phyloP scores from a whole-genome alignment of 176 grass and related monocot species.

The Zizania latifolia region DNA sequence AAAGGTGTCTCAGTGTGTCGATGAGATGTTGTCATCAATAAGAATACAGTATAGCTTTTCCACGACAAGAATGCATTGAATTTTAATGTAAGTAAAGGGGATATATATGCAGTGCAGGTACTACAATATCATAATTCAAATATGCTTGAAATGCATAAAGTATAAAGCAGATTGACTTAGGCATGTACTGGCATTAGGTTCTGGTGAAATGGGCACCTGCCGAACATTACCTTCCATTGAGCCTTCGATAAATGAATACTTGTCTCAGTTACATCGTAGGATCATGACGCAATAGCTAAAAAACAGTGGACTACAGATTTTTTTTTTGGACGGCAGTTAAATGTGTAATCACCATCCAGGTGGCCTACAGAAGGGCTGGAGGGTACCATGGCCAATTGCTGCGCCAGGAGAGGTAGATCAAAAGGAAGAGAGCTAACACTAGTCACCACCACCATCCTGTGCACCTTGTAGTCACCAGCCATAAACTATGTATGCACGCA shows the following conservation, averaged over 20 bases:
- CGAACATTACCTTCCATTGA: background rate
- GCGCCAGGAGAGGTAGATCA: background rate
- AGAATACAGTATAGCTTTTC: background rate
- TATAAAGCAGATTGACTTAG: background rate
- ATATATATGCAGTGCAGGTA: background rate
- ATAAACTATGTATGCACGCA: background rate
- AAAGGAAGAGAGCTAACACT: background rate
- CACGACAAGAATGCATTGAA: background rate
- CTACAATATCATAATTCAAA: background rate
- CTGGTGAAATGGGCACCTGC: background rate
- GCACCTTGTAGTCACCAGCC: background rate
- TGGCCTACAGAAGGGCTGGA: background rate
- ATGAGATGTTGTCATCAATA: conserved; percentile 19
- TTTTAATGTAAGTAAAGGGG: conserved; percentile 12
- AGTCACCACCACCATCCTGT: background rate
- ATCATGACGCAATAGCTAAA: background rate
- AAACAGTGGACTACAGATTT: background rate
- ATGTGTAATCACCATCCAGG: background rate
- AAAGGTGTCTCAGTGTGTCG: conserved; percentile 9
- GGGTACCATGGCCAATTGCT: background rate
- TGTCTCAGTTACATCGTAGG: background rate
- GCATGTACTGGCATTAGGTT: background rate
- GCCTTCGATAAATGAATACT: background rate
- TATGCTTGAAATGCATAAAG: background rate
- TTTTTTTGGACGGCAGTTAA: background rate